Evolutionary conservation across 1,284 basidiomycete species (phyloP).

Genomic region (Marasmius oreades): DNA sequence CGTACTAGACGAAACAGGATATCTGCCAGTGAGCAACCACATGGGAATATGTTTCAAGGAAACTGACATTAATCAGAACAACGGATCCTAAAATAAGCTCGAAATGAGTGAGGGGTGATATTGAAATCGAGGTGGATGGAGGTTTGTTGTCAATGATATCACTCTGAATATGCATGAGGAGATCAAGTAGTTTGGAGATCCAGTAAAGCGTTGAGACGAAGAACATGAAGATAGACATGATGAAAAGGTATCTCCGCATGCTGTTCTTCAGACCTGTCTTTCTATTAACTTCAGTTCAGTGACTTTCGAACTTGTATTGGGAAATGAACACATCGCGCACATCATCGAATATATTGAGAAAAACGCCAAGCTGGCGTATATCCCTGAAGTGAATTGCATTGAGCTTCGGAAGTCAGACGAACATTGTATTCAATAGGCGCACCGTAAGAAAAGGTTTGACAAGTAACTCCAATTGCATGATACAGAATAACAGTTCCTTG

Average conservation of each 20-base stretch:
- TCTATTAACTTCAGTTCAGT: not conserved
- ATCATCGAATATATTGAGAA: conserved; percentile 9
- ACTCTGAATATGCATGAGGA: conserved; percentile 10
- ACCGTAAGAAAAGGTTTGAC: not conserved
- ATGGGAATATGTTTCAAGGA: no score
- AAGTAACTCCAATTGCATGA: not conserved
- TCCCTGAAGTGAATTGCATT: not conserved
- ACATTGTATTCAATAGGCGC: no score
- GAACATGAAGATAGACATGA: conserved; percentile 13
- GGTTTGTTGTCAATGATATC: conserved; percentile 3
- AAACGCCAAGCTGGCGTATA: conserved; percentile 10
- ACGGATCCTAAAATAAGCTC: conserved; percentile 17
- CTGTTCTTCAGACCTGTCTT: conserved; percentile 7
- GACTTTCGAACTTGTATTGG: not conserved
- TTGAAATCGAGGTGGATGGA: not conserved
- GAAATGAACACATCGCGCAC: not conserved
- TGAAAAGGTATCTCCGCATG: conserved; percentile 7
- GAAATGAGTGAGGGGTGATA: conserved; percentile 6
- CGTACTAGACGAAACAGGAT: conserved; percentile 15
- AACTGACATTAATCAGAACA: conserved; percentile 18
- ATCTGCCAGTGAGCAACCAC: no score
- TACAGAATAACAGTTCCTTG: not conserved
- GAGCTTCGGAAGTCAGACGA: not conserved
- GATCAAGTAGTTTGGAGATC: conserved; percentile 14
- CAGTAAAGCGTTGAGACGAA: conserved; percentile 18